Percentiles rank a stretch among this genome's conserved stretches.
Conservation (phyloP, 257 asterid species). For the Parsonsia alboflavescens region DNA sequence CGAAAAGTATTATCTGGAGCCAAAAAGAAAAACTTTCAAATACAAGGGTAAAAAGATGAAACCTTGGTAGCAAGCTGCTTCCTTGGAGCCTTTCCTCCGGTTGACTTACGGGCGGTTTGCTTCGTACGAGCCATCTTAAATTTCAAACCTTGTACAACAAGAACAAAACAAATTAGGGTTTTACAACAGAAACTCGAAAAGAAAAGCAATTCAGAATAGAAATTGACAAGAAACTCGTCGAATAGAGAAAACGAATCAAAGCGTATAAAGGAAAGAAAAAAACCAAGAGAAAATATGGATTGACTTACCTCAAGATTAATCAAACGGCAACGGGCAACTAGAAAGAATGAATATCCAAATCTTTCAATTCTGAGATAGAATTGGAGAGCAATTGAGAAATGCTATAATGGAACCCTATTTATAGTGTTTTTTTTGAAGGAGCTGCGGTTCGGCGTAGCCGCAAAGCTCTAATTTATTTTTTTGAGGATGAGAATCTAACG, state of each 20-base stretch:
- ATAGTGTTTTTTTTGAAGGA: neutral
- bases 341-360: neutral
- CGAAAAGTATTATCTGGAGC: neutral
- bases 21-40: neutral
- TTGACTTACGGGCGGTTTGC: slow-evolving; percentile 15
- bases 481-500: neutral
- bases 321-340: neutral
- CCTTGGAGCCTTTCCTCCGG: slow-evolving; percentile 17
- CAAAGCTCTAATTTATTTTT: no score
- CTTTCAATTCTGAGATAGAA: neutral
- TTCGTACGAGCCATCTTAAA: slow-evolving; percentile 17
- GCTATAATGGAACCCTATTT: neutral
- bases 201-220: neutral
- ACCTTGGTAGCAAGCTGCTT: slow-evolving; percentile 15
- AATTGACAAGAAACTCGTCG: neutral
- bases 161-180: neutral
- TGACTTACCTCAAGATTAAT: neutral
- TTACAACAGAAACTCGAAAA: neutral
- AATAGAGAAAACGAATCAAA: neutral
- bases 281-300: neutral
- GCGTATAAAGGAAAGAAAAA: neutral
- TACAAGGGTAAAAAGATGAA: neutral
- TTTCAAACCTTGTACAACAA: neutral
- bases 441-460: neutral
- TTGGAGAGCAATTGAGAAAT: no score